Evolutionary conservation across 352 stramenopile species (phyloP).

Genomic region (Peronosclerospora sorghi): DNA sequence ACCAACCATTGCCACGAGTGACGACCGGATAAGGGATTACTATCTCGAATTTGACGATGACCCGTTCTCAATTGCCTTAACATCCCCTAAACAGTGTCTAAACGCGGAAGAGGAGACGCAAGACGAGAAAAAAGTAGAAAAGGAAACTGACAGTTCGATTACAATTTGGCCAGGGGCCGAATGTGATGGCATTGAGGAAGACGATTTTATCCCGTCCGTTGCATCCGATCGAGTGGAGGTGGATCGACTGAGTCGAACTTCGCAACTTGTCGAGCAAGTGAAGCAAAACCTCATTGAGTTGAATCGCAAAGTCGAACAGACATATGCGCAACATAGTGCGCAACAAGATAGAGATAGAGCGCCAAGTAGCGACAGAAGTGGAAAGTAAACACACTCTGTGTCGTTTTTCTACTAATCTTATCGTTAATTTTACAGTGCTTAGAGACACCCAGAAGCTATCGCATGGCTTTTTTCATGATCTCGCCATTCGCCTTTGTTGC

Average conservation of each 20-base stretch:
- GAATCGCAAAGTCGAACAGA: conserved; percentile 9
- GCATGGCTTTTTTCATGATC: conserved; percentile 30
- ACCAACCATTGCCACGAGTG: conserved; percentile 8
- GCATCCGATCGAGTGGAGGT: conserved; percentile 1
- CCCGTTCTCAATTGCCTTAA: conserved; percentile 12
- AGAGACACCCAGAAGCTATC: no score
- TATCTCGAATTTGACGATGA: conserved; percentile 18
- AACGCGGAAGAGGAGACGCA: conserved; percentile 5
- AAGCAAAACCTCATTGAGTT: conserved; percentile 8
- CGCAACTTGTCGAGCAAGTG: not conserved
- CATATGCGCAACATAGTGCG: not conserved
- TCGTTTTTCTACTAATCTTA: not conserved
- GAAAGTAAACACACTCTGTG: no score
- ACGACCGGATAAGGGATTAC: conserved; percentile 12
- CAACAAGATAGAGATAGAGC: no score
- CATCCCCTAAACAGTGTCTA: conserved; percentile 10
- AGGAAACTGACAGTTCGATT: conserved; percentile 7
- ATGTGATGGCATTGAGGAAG: conserved; percentile 6
- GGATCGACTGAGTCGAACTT: conserved; percentile 1
- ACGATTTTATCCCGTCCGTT: conserved; percentile 14
- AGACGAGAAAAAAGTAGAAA: not conserved
- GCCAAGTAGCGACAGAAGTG: no score
- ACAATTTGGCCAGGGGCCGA: conserved; percentile 2
- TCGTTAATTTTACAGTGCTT: not conserved
- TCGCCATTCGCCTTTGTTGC: conserved; percentile 35